Conservation (phyloP, 768 basidiomycete genomes). For the Ramaria rubella region DNA sequence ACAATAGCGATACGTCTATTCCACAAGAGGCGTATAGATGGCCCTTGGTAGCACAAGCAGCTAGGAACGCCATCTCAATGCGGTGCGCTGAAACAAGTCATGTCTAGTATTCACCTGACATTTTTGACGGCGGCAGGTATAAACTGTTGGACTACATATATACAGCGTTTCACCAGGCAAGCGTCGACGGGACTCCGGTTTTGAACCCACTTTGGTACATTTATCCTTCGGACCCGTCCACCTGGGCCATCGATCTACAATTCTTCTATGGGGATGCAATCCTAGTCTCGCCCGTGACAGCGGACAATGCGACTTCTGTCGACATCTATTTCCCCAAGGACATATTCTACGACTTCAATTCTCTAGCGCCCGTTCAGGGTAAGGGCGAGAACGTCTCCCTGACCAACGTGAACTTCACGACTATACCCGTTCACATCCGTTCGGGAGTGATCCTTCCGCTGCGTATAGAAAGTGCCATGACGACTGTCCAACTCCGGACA, state of each 20-base stretch:
- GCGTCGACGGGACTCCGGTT: conserved; percentile 57
- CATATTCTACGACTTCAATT: not conserved
- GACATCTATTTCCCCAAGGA: conserved; percentile 36
- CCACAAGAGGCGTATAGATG: conserved; percentile 78
- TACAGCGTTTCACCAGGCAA: conserved; percentile 65
- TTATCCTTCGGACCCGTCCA: conserved; percentile 62
- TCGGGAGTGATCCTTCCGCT: conserved; percentile 56
- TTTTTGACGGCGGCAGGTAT: not conserved
- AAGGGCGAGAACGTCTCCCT: conserved; percentile 47
- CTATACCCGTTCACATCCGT: conserved; percentile 70
- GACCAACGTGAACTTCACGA: conserved; percentile 34
- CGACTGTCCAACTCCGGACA: conserved; percentile 47
- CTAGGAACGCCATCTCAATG: conserved; percentile 65
- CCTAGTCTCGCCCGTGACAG: conserved; percentile 69
- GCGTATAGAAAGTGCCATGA: conserved; percentile 50
- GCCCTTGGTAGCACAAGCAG: conserved; percentile 74
- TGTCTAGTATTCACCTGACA: conserved; percentile 39
- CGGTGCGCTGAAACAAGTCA: conserved; percentile 64
- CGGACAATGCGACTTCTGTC: conserved; percentile 60
- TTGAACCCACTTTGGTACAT: conserved; percentile 72
- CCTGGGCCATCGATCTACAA: conserved; percentile 57
- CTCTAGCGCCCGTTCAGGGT: conserved; percentile 40
- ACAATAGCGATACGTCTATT: conserved; percentile 57
- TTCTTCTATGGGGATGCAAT: conserved; percentile 67
- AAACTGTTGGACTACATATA: conserved; percentile 20